Base-by-base conservation (phyloP, 257 asterid species). In the Buddleja alternifolia region DNA sequence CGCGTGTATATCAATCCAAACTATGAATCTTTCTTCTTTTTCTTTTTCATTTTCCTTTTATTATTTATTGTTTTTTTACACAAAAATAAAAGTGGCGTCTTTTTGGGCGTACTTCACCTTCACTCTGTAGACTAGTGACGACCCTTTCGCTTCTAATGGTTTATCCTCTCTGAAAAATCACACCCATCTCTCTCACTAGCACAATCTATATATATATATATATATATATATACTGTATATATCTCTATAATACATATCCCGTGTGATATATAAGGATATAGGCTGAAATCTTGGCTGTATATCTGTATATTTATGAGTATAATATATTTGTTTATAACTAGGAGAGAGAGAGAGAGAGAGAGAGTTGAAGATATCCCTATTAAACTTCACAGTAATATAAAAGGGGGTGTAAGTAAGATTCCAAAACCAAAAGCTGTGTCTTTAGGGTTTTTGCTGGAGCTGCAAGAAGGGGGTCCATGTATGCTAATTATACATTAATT, bases 371-470 rank as follows among this genome's bases (percentile, higher is more conserved):
- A 41, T 45, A 12, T 72, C 59, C 57, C 61, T 23, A 50, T 54
- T 77, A 40, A 64, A 45, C 44, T 73, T 59, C 51, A 66, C 29
- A 14, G 69, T 63, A 60, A 37, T 69, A 41, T 37, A 73, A 41
- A 53, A 66, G 73, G 71, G 73, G 10, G 65, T 75, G n/a, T n/a
- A n/a, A n/a, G n/a, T 71, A 66, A 84, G 87, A 86, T 77, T 84
- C 89, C 75, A 36, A 29, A 72, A 46, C 61, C 56, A 44, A 73
- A 69, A 45, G 63, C 78, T 75, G 75, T 71, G 66, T 21, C 10
- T 76, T 71, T 78, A 79, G 88, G 96, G 87, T 81, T 86, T 29
- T 77, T 77, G 66, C 80, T 75, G 82, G 74, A 69, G 87, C 77
- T 70, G 80, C 83, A 67, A 75, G 82, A 78, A 73, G 73, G 64